phyloP scores from a whole-genome alignment of 495 filamentous ascomycete genomes.

The Daldinia concentrica region DNA sequence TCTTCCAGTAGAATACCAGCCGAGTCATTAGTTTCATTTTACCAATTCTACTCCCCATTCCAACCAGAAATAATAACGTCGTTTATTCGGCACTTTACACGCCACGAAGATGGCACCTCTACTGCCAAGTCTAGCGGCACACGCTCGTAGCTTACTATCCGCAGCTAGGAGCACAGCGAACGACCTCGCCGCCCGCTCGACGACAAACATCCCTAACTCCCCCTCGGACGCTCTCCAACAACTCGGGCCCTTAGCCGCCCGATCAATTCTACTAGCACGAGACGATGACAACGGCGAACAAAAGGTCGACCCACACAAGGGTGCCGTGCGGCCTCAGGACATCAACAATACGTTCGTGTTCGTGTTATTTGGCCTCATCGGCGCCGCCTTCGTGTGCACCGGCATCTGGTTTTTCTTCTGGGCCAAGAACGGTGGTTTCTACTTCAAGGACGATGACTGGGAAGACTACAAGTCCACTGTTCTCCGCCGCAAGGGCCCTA shows the following conservation, averaged over 20 bases:
- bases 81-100: constrained; percentile 17
- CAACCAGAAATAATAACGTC: neutral
- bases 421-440: constrained; percentile 94
- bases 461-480: constrained; percentile 98
- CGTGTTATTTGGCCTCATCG: constrained; percentile 85
- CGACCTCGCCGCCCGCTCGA: constrained; percentile 26
- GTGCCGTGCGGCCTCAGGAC: constrained; percentile 67
- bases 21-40: constrained; percentile 8
- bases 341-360: constrained; percentile 89
- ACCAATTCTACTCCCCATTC: constrained; percentile 12
- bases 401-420: constrained; percentile 98
- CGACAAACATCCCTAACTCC: constrained; percentile 14
- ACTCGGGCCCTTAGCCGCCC: constrained; percentile 55
- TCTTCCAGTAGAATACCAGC: constrained; percentile 41
- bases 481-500: constrained; percentile 87
- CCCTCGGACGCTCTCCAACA: constrained; percentile 16
- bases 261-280: constrained; percentile 51
- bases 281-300: constrained; percentile 33
- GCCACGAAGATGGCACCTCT: constrained; percentile 41
- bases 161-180: constrained; percentile 30
- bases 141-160: constrained; percentile 41
- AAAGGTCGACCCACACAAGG: constrained; percentile 51
- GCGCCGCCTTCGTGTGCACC: constrained; percentile 76
- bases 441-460: constrained; percentile 87
- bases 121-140: constrained; percentile 40